A percentile compares a stretch with the other conserved stretches of the same genome.
Conservation (phyloP, 2,329 filamentous ascomycete genomes). For the Botrytis aclada region DNA sequence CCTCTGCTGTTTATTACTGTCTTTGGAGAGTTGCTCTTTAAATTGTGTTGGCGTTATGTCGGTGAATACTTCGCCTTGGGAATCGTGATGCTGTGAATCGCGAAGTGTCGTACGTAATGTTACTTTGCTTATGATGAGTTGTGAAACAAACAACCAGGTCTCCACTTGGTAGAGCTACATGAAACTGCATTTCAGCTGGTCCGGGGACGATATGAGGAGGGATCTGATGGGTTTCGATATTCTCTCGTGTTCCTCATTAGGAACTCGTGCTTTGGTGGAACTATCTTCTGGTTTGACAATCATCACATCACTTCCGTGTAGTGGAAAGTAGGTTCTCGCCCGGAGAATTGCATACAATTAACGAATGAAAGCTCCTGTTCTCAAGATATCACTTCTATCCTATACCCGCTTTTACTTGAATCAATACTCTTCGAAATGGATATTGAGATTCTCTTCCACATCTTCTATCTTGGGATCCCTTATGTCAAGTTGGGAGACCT, state of each 20-base stretch:
- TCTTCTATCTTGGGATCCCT: too few species aligned
- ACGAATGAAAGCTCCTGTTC: too few species aligned
- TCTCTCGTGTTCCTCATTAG: not conserved
- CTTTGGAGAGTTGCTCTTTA: fast-evolving
- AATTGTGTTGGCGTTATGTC: not conserved
- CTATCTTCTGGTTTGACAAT: too few species aligned
- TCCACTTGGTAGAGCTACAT: not conserved
- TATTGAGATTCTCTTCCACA: too few species aligned
- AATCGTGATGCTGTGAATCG: too few species aligned
- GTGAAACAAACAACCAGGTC: not conserved
- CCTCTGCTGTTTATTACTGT: not conserved
- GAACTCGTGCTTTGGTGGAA: too few species aligned
- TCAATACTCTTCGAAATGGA: too few species aligned
- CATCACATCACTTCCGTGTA: fast-evolving
- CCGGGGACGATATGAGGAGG: not conserved
- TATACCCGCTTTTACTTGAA: too few species aligned
- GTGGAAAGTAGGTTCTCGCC: fast-evolving
- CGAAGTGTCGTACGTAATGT: too few species aligned
- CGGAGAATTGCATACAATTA: not conserved
- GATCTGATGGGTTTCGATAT: not conserved
- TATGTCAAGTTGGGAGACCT: not conserved
- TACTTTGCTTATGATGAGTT: not conserved
- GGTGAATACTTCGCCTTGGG: too few species aligned
- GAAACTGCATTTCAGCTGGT: not conserved
- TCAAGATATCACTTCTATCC: too few species aligned